Percentiles rank a stretch among this genome's conserved stretches.
Conservation (phyloP, 148 eudicot genomes). For the Cornus controversa region DNA sequence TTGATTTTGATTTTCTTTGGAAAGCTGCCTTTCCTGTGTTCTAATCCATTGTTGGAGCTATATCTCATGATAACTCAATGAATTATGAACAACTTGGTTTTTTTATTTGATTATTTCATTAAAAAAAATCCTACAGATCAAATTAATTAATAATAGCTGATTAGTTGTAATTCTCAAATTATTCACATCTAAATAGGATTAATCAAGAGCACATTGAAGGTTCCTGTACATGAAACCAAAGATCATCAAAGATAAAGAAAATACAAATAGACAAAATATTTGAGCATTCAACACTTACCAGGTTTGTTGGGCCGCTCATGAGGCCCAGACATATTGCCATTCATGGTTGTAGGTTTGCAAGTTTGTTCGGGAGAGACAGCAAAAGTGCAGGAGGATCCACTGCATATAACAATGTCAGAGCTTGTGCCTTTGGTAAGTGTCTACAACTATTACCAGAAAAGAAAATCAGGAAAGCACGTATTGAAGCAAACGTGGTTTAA, state of each 20-base stretch:
- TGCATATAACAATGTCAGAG: not conserved
- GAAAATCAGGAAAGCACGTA: not conserved
- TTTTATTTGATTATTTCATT: too few species aligned
- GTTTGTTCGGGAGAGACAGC: not conserved
- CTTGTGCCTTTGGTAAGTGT: not conserved
- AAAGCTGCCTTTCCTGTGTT: too few species aligned
- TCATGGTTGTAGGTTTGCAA: not conserved
- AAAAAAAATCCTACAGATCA: too few species aligned
- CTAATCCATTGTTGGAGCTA: not conserved
- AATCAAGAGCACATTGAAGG: too few species aligned
- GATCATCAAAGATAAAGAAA: too few species aligned
- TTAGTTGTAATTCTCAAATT: too few species aligned
- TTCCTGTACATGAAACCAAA: not conserved
- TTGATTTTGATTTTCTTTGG: not conserved
- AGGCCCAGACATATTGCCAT: not conserved
- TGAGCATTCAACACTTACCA: not conserved
- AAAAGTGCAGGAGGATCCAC: too few species aligned
- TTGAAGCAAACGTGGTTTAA: not conserved
- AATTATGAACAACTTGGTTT: not conserved
- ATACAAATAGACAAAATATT: not conserved
- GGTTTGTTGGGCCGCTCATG: not conserved
- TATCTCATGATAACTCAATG: not conserved
- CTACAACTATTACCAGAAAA: not conserved
- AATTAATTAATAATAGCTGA: too few species aligned
- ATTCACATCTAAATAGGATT: too few species aligned